Base-by-base conservation (phyloP, 2,329 filamentous ascomycete genomes). In the Huntiella moniliformis region DNA sequence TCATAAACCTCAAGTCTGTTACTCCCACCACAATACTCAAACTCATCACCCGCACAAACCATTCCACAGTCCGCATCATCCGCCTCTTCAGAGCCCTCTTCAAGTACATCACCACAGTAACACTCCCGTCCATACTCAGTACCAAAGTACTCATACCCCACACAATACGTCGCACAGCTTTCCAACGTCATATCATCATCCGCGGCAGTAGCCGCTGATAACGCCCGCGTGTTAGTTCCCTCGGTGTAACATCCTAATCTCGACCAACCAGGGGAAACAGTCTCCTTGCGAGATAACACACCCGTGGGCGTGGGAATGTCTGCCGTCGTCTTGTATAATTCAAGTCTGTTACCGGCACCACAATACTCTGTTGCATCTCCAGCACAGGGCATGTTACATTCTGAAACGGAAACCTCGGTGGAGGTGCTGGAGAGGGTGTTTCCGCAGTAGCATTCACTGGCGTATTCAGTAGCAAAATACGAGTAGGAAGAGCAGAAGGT, bases 401-500 rank as follows among this genome's bases (percentile, higher is more conserved):
- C 56, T 4, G 47, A 50, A 13, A 60, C 41, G 4, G 57, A 54
- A 2, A 57, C 60, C 5, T 52, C 53, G 4, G 50, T 47, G 37
- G 56, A 57, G 28, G 53, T 55, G 22, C 52, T 44, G 16, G 53
- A 53, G 7, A 69, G 54, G 4, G 54, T 56, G 52, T 70, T 65
- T 32, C 66, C 67, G 54, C 68, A 72, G 52, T 67, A 71, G 54
- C 67, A 71, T 55, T 72, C 68, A 22, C 65, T 60, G 7, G 67
- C 66, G 50, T 67, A 72, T 52, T 73, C 68, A 4, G 67, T 65
- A 2, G 64, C 69, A 58, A 63, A 71, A 52, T 66, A 70, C 39
- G 59, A 56, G 53, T 63, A 71, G 1, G 58, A 59, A 2, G 60
- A 61, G 58, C 67, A 71, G 55, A 63, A 67, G 2, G 51, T 50